These are phyloP conservation scores for Mallotus japonicus DNA, from an alignment of 441 rosid species.

Conservation along the genomic window DNA sequence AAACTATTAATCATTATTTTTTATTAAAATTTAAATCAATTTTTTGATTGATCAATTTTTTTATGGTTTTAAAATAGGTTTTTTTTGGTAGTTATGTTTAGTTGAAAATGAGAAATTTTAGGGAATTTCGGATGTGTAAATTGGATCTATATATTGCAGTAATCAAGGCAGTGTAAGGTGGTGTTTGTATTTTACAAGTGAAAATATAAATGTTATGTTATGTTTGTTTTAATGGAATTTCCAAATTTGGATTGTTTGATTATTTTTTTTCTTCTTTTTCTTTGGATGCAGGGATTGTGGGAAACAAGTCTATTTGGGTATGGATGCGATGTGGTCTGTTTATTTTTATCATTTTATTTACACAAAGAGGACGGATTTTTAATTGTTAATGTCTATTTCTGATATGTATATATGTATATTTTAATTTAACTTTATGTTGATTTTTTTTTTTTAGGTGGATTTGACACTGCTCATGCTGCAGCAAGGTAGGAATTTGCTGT, in stretches of 20 bases:
- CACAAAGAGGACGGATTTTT: not conserved
- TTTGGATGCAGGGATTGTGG: slow-evolving; percentile 79
- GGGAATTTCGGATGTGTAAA: too few relatives aligned
- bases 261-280: slow-evolving; percentile 11
- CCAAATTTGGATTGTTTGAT: not conserved
- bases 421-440: slow-evolving; percentile 19
- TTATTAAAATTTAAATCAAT: not conserved
- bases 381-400: slow-evolving; percentile 5
- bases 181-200: not conserved
- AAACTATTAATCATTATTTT: not conserved
- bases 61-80: not conserved
- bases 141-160: not conserved
- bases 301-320: slow-evolving; percentile 94
- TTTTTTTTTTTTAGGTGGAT: slow-evolving; percentile 58
- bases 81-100: too few relatives aligned
- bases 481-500: slow-evolving; percentile 60
- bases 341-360: slow-evolving; percentile 10
- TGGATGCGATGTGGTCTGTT: slow-evolving; percentile 22
- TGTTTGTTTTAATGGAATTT: slow-evolving; percentile 10
- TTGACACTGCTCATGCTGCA: slow-evolving; percentile 92
- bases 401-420: not conserved
- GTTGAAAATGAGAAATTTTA: too few relatives aligned
- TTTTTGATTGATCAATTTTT: too few relatives aligned
- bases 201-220: not conserved
- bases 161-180: not conserved